Evolutionary conservation across 345 rosid species (phyloP).

Genomic region (Lepidium didymum): DNA sequence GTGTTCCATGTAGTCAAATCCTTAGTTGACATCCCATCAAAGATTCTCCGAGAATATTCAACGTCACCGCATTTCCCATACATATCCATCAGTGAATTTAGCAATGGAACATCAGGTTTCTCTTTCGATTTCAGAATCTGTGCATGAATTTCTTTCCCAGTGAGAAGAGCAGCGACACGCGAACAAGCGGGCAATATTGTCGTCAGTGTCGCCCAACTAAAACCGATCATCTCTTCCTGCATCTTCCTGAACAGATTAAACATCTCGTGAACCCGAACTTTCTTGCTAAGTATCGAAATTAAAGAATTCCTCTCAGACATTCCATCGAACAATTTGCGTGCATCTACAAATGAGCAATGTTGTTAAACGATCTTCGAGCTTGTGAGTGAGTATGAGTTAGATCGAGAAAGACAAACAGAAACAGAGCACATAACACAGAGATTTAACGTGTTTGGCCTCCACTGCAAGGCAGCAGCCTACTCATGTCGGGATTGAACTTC

Average conservation of each 20-base stretch:
- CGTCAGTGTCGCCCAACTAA: slow-evolving; percentile 42
- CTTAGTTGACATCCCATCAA: slow-evolving; percentile 39
- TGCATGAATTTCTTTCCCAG: slow-evolving; percentile 38
- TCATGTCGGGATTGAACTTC: no score
- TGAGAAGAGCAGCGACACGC: slow-evolving; percentile 23
- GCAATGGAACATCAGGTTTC: slow-evolving; percentile 30
- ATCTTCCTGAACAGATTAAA: slow-evolving; percentile 31
- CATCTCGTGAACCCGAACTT: slow-evolving; percentile 17
- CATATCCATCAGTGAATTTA: slow-evolving; percentile 48
- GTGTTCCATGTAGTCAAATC: slow-evolving; percentile 54
- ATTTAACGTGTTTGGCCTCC: no score
- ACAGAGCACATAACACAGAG: no score
- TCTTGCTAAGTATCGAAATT: slow-evolving; percentile 20
- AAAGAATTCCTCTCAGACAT: slow-evolving; percentile 31
- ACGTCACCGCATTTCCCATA: slow-evolving; percentile 43
- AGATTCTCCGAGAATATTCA: slow-evolving; percentile 34
- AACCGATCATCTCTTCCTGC: slow-evolving; percentile 34
- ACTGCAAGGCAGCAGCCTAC: no score
- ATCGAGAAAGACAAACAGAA: no score
- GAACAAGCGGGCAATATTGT: slow-evolving; percentile 34
- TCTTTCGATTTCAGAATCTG: slow-evolving; percentile 31
- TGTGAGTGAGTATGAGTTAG: no score
- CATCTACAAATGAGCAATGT: slow-evolving; percentile 17
- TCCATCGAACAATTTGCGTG: slow-evolving; percentile 31
- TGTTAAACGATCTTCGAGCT: no score